Evolutionary conservation across 2,329 filamentous ascomycete species (phyloP).

Genomic region (Tolypocladium inflatum): DNA sequence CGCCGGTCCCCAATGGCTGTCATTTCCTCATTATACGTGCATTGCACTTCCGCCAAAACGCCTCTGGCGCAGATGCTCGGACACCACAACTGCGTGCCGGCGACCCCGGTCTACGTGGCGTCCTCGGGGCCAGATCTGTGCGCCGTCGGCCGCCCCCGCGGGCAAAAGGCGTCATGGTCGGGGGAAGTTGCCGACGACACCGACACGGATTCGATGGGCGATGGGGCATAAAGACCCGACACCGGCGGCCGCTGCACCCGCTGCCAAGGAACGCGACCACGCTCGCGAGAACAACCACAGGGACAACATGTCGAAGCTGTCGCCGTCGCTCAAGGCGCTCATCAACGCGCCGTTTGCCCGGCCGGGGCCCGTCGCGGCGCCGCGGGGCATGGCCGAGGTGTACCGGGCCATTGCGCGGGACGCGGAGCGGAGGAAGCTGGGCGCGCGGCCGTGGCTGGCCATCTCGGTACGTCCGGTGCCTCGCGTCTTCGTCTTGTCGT

Average conservation of each 20-base stretch:
- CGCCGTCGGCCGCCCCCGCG: not conserved
- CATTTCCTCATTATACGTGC: not conserved
- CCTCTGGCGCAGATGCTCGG: not conserved
- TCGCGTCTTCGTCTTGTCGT: not conserved
- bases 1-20: not conserved
- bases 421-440: slow-evolving; percentile 52
- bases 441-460: slow-evolving; percentile 54
- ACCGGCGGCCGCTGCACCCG: not conserved
- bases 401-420: slow-evolving; percentile 56
- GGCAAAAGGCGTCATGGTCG: not conserved
- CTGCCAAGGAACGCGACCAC: not conserved
- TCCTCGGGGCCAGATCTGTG: not conserved
- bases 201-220: not conserved
- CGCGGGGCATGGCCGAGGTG: slow-evolving; percentile 51
- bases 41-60: not conserved
- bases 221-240: not conserved
- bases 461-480: slow-evolving; percentile 40
- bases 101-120: not conserved
- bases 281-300: not conserved
- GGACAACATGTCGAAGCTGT: slow-evolving; percentile 62
- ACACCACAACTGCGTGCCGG: not conserved
- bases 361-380: slow-evolving; percentile 55
- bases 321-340: slow-evolving; percentile 59
- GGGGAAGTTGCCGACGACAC: not conserved
- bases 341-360: slow-evolving; percentile 61